Evolutionary conservation across 306 rosid species (phyloP), one percentile per base, ranked within the genome.

Genomic region (Mimosa bimucronata): DNA sequence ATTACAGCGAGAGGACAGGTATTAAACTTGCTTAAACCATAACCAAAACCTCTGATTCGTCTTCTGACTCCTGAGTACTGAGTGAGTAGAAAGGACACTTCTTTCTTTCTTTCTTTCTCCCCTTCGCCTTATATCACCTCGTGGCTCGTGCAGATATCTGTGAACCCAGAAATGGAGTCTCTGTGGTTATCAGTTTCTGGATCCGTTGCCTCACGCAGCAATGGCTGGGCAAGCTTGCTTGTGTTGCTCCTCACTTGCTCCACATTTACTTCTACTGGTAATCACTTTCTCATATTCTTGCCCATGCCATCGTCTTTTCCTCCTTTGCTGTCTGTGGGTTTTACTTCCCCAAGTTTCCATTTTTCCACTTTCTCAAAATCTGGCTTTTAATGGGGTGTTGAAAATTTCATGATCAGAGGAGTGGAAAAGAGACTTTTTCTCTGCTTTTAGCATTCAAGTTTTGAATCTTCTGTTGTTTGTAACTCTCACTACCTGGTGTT

Each of bases 191-290:
- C 80, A 64, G 55, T 84, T 55, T 64, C 79, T 76, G 88, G 89
- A 85, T 90, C 90, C 77, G 83, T 84, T 64, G 75, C 86, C 79
- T 74, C 76, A 62, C 83, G 71, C 38, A 34, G 38, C 75, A 67
- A 80, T 62, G 78, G 84, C 78, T 83, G 44, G n/a, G 11, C 84
- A 82, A 9, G 85, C 83, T 52, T 87, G 71, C 77, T 88, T 21
- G 45, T 84, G 31, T 76, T 88, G 31, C 76, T 87, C 78, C 81
- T 88, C 14, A 80, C 86, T 34, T 83, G 85, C 88, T 79, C 76
- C 86, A 66, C 78, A 80, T 90, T 90, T 55, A 85, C 85, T 85
- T 80, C 87, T 37, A 88, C 88, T 34, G 94, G 94, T 88, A 25
- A 38, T 23, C 28, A 12, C 26, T 69, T n/a, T 10, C 25, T 65